A percentile compares a stretch with the other conserved stretches of the same genome.
phyloP scores from a whole-genome alignment of 2,329 filamentous ascomycete species.

The Phialophora chinensis region DNA sequence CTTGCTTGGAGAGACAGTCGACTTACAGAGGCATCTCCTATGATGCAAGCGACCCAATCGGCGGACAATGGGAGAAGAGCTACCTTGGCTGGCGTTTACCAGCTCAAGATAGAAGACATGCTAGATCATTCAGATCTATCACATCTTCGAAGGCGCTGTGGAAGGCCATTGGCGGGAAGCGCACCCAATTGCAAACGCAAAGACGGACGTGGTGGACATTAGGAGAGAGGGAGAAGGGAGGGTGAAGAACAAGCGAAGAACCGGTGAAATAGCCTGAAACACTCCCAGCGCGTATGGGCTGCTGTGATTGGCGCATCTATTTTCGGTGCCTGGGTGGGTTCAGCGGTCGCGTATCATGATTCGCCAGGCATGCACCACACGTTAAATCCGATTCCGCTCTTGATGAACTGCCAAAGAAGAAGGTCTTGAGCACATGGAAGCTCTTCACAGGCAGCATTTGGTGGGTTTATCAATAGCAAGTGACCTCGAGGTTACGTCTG shows the following conservation, averaged over 20 bases:
- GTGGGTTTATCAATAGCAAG: not conserved
- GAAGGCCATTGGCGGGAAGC: constrained; percentile 16
- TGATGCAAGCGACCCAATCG: constrained; percentile 23
- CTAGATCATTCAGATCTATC: constrained; percentile 33
- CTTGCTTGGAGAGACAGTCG: constrained; percentile 2
- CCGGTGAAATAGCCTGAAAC: constrained; percentile 23
- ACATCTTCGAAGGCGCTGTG: constrained; percentile 32
- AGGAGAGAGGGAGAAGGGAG: constrained; percentile 9
- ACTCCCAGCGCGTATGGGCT: constrained; percentile 25
- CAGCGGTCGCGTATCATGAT: not conserved
- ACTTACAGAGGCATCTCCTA: constrained; percentile 13
- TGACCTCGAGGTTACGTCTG: not conserved
- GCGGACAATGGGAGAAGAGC: constrained; percentile 19
- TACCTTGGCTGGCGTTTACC: constrained; percentile 33
- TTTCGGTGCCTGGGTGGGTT: constrained; percentile 3
- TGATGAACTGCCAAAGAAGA: not conserved
- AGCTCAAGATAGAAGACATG: constrained; percentile 35
- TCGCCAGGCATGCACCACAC: not conserved
- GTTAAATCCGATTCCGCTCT: not conserved
- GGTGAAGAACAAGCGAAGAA: constrained; percentile 2
- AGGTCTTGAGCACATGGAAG: not conserved
- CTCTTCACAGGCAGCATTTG: not conserved
- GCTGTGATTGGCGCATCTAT: constrained; percentile 32
- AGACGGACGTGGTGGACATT: constrained; percentile 22
- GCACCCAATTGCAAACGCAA: constrained; percentile 20